A percentile compares a stretch with the other conserved stretches of the same genome.
Conservation (phyloP, 2,329 filamentous ascomycete species). For the Pseudocercospora ulei region DNA sequence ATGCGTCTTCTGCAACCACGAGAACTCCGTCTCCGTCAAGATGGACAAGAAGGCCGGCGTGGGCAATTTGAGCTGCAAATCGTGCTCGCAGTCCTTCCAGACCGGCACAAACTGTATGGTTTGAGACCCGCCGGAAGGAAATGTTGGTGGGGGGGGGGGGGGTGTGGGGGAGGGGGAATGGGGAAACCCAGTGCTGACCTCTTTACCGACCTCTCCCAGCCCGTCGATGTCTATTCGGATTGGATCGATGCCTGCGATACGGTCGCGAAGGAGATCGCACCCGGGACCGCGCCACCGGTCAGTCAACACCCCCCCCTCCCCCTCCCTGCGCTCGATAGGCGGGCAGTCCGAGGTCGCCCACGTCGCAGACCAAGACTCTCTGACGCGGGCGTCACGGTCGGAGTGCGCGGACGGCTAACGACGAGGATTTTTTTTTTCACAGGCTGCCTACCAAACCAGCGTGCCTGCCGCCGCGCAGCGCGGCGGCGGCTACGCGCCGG, state of each 20-base stretch:
- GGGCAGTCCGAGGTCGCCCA: too few relatives aligned
- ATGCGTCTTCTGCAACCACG: slow-evolving; percentile 97
- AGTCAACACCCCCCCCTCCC: too few relatives aligned
- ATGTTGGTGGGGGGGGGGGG: background rate
- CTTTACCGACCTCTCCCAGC: slow-evolving; percentile 69
- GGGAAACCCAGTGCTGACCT: slow-evolving; percentile 12
- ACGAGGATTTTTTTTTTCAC: too few relatives aligned
- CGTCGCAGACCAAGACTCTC: too few relatives aligned
- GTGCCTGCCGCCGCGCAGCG: slow-evolving; percentile 12
- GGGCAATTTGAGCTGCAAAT: slow-evolving; percentile 76
- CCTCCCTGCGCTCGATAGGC: too few relatives aligned
- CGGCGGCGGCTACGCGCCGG: slow-evolving; percentile 23
- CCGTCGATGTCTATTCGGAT: slow-evolving; percentile 93
- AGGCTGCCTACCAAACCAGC: slow-evolving; percentile 12
- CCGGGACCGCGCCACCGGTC: slow-evolving; percentile 10
- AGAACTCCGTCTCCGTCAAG: slow-evolving; percentile 81
- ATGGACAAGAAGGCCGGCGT: slow-evolving; percentile 87
- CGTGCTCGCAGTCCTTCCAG: slow-evolving; percentile 89
- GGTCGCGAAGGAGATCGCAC: slow-evolving; percentile 52
- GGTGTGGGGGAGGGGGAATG: too few relatives aligned
- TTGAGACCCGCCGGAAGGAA: background rate
- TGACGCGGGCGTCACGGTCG: too few relatives aligned
- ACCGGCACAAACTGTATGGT: slow-evolving; percentile 79
- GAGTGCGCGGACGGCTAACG: too few relatives aligned
- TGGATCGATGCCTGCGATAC: slow-evolving; percentile 92